Base-by-base conservation (phyloP, 139 green algal species). In the Chlorella sp. region DNA sequence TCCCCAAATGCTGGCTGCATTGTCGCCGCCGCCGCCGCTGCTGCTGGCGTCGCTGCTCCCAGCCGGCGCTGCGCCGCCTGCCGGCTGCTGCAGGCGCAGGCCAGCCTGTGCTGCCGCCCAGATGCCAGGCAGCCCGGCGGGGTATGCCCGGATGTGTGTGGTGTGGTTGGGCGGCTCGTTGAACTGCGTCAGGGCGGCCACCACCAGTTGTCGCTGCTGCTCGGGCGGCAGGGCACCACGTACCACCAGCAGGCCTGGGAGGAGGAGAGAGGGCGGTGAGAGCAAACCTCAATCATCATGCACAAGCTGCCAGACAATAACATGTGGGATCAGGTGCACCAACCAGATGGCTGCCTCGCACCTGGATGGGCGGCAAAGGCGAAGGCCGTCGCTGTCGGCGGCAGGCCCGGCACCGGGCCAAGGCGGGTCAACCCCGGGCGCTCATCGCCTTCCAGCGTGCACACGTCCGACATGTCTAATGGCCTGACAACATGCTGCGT, bases 161-260 rank as follows among this genome's bases (percentile, higher is more conserved):
- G 91, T 96, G 55, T 76, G 75, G 3, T 87, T 80, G 30, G 94
- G 94, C 9, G 92, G 91, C 74, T 94, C 71, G 15, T 81, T 85
- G 71, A 89, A 95, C 2, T 65, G 20, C 0, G 16, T 55, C 15
- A 95, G 64, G 0, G 87, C 86, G 1, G 89, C 81, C 6, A 56
- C 4, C 32, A 92, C 73, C 36, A 97, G 73, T 32, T 85, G 21
- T 3, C 78, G 62, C 87, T 94, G 88, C 71, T 76, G 30, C 13
- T 38, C 11, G 0, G 57, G n/a, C 0, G 85, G 3, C 32, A 97
- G 65, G 0, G 88, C 87, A 12, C 32, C 78, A 39, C 90, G 87
- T 12, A 96, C 65, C 12, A 94, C 57, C 55, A 91, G 79, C 13
- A 95, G 85, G 17, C 94, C 94, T 90, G 90, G n/a, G 32, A 9